Evolutionary conservation across 1,284 basidiomycete species (phyloP).

Genomic region (Ceratobasidium papillatum): DNA sequence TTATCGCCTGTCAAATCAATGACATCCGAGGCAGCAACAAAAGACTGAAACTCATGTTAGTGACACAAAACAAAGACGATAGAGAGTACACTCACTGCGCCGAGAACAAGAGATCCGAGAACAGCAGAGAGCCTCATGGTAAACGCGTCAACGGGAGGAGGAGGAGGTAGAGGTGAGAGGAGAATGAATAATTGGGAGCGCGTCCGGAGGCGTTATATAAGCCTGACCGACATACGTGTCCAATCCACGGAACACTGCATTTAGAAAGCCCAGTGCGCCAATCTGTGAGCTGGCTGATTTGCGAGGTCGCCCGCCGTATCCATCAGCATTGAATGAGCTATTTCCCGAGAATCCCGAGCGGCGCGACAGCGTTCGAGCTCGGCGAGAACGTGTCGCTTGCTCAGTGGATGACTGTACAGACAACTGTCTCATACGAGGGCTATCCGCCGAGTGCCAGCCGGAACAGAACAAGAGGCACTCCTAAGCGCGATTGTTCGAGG

Average conservation of each 20-base stretch:
- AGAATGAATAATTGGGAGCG: conserved; percentile 9
- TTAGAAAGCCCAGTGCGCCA: conserved; percentile 22
- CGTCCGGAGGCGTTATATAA: conserved; percentile 35
- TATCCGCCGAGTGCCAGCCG: background rate
- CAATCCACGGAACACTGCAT: conserved; percentile 24
- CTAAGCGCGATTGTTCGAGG: background rate
- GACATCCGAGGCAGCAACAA: conserved; percentile 77
- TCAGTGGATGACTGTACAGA: conserved; percentile 8
- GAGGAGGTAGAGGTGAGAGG: conserved; percentile 6
- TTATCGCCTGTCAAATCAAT: conserved; percentile 73
- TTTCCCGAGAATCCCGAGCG: conserved; percentile 16
- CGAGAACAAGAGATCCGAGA: conserved; percentile 60
- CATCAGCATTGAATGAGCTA: background rate
- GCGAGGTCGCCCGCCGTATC: too few species aligned
- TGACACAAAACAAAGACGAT: conserved; percentile 37
- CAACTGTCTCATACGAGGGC: conserved; percentile 7
- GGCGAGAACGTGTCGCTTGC: conserved; percentile 39
- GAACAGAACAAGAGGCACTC: background rate
- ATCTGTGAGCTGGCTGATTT: too few species aligned
- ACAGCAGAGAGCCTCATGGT: conserved; percentile 71
- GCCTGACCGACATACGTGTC: conserved; percentile 38
- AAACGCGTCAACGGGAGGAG: conserved; percentile 12
- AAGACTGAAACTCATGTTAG: conserved; percentile 61
- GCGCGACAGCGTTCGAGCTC: conserved; percentile 22
- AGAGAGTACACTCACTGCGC: conserved; percentile 41